Percentiles rank a stretch among this genome's conserved stretches.
Conservation (phyloP, 169 alveolate species). For the Plasmodium vivax region DNA sequence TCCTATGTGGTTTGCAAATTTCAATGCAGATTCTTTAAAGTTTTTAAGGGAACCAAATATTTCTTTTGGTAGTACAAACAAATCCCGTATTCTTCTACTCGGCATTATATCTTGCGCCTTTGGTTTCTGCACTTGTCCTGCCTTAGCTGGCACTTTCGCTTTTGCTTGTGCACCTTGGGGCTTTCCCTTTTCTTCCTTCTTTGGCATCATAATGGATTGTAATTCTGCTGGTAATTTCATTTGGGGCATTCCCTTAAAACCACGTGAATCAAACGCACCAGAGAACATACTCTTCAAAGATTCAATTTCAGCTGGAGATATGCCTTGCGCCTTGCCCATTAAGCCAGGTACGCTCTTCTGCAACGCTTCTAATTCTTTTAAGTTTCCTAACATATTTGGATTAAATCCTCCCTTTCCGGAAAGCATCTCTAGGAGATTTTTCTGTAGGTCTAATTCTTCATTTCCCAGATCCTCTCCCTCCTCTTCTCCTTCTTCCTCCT, state of each 20-base stretch:
- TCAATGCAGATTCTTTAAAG: neutral
- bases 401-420: neutral
- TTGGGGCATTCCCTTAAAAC: neutral
- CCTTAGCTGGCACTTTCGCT: neutral
- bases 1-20: neutral
- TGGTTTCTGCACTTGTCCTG: neutral
- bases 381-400: neutral
- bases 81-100: neutral
- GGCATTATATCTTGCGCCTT: neutral
- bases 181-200: neutral
- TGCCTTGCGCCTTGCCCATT: neutral
- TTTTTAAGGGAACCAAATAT: neutral
- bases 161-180: neutral
- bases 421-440: neutral
- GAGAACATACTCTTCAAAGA: neutral
- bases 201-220: neutral
- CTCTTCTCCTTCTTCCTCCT: neutral
- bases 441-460: neutral
- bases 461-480: neutral
- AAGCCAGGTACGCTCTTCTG: neutral
- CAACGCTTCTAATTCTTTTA: neutral
- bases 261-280: neutral
- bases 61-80: neutral
- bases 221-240: neutral
- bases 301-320: neutral